Evolutionary conservation across 306 rosid genomes (phyloP).

Genomic region (Quercus dentata): DNA sequence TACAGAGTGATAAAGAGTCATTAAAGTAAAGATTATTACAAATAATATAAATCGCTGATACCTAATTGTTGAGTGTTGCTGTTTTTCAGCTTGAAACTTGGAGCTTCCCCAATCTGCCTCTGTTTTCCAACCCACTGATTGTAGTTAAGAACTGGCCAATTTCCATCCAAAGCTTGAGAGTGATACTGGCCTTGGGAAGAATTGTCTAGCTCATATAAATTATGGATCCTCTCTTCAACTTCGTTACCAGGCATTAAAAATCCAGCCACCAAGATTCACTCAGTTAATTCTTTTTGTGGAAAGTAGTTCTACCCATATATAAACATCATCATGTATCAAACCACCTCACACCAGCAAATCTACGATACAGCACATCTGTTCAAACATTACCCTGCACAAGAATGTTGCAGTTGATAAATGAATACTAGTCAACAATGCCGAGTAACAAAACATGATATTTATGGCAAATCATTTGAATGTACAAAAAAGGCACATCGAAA

Average conservation of each 20-base stretch:
- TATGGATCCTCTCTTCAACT: constrained; percentile 39
- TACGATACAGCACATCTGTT: background rate
- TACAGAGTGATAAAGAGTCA: background rate
- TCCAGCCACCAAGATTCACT: constrained; percentile 14
- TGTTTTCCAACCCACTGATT: constrained; percentile 29
- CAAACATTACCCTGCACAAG: background rate
- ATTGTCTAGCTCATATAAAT: constrained; percentile 28
- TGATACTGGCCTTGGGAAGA: constrained; percentile 18
- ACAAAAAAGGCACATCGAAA: background rate
- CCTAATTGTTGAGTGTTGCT: constrained; percentile 25
- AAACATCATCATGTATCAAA: constrained; percentile 4
- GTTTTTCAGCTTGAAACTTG: constrained; percentile 16
- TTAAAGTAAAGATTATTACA: background rate
- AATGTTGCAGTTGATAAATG: background rate
- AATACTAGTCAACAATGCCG: background rate
- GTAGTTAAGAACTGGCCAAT: constrained; percentile 24
- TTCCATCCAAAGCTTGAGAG: constrained; percentile 22
- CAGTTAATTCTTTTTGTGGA: constrained; percentile 5
- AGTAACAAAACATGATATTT: background rate
- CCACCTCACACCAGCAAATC: background rate
- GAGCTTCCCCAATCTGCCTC: constrained; percentile 17
- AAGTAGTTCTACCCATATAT: background rate
- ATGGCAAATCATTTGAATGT: background rate
- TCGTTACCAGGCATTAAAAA: constrained; percentile 47
- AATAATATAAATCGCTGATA: constrained; percentile 1